Percentiles rank a stretch among this genome's conserved stretches.
phyloP scores from a whole-genome alignment of 108 stramenopile species.

The Skeletonema costatum region DNA sequence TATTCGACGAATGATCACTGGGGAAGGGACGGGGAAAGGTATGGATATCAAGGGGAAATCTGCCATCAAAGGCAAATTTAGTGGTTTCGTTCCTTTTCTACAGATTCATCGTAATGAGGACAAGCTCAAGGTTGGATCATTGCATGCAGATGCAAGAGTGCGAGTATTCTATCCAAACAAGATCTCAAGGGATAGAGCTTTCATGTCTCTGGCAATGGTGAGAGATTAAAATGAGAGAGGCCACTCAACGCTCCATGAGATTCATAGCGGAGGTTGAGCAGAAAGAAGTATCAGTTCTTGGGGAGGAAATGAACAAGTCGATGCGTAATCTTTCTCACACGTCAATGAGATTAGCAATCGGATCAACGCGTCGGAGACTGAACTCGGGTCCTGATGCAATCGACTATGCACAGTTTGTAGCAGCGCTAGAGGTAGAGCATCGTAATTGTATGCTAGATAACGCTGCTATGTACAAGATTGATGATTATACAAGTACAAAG shows the following conservation, averaged over 20 bases:
- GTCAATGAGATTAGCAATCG: too few species aligned
- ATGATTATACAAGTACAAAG: too few species aligned
- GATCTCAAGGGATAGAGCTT: not conserved
- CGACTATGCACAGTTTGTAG: too few species aligned
- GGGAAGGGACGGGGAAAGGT: too few species aligned
- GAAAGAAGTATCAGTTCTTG: not conserved
- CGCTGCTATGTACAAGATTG: too few species aligned
- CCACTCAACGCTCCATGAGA: not conserved
- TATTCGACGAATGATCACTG: too few species aligned
- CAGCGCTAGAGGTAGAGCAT: too few species aligned
- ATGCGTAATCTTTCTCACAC: not conserved
- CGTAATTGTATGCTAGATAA: too few species aligned
- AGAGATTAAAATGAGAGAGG: not conserved
- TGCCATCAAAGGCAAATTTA: not conserved
- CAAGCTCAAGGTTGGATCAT: not conserved
- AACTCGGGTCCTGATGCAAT: too few species aligned
- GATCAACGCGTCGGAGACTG: too few species aligned
- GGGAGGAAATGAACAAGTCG: not conserved
- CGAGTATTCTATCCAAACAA: slow-evolving; percentile 8
- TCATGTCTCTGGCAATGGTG: not conserved
- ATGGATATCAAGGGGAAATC: too few species aligned
- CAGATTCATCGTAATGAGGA: slow-evolving; percentile 12
- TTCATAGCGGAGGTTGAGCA: not conserved
- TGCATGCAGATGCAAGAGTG: not conserved
- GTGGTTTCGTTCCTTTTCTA: slow-evolving; percentile 16